These are phyloP conservation scores for Syzygium aqueum DNA, from an alignment of 345 rosid species.

Conservation along the genomic window DNA sequence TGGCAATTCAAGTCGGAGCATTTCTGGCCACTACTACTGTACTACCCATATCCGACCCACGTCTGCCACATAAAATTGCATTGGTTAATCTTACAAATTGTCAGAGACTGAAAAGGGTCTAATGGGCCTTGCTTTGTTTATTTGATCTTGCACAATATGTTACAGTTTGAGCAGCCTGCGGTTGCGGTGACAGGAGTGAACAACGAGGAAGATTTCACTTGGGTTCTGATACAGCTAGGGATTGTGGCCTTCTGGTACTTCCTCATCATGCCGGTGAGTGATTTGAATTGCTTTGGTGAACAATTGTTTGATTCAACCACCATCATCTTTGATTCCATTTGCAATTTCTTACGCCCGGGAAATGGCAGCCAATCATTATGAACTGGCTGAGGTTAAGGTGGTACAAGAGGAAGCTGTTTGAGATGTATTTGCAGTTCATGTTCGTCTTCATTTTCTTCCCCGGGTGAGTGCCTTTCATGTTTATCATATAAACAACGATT, in stretches of 20 bases:
- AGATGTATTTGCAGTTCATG: constrained; percentile 92
- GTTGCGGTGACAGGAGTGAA: constrained; percentile 77
- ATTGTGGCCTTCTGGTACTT: constrained; percentile 61
- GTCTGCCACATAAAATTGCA: not conserved
- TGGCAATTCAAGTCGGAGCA: constrained; percentile 49
- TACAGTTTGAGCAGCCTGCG: constrained; percentile 66
- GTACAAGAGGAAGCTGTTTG: constrained; percentile 75
- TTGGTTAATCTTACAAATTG: not conserved
- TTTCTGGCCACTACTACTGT: constrained; percentile 26
- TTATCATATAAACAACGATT: not conserved
- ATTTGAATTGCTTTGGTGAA: not conserved
- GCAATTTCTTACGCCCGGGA: not conserved
- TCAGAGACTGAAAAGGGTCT: not conserved
- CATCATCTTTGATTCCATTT: not conserved
- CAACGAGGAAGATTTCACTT: constrained; percentile 37
- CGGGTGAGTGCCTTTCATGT: constrained; percentile 32
- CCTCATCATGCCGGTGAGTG: constrained; percentile 66
- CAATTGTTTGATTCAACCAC: not conserved
- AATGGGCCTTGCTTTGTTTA: not conserved
- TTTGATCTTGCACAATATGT: not conserved
- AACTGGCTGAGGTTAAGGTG: constrained; percentile 82
- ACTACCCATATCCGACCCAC: constrained; percentile 11
- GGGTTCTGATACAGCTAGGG: constrained; percentile 37
- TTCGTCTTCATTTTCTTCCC: constrained; percentile 85
- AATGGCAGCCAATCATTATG: constrained; percentile 75